These are phyloP conservation scores for Monosporozyma servazzii DNA, from an alignment of 805 yeast genomes.

Conservation along the genomic window DNA sequence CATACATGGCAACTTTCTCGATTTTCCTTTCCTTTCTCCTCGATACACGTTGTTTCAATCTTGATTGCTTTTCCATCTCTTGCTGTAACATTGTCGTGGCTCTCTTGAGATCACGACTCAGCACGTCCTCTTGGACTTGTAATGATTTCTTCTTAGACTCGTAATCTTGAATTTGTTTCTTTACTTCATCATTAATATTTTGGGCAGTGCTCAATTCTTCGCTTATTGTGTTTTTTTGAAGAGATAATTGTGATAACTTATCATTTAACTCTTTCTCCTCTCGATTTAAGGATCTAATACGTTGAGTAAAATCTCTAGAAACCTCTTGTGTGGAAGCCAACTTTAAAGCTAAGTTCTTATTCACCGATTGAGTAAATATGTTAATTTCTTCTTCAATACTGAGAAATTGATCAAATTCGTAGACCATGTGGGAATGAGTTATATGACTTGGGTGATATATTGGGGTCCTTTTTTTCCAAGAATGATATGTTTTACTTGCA, in stretches of 20 bases:
- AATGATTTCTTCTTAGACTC: not conserved
- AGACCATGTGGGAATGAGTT: not conserved
- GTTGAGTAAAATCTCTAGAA: not conserved
- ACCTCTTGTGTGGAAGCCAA: not conserved
- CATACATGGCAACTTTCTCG: conserved; percentile 46
- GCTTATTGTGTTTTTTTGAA: not conserved
- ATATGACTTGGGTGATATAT: not conserved
- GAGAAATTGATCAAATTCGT: conserved; percentile 3
- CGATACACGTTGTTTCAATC: not conserved
- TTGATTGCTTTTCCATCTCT: not conserved
- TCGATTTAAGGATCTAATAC: not conserved
- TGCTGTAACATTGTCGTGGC: not conserved
- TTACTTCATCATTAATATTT: not conserved
- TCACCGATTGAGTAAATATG: conserved; percentile 5
- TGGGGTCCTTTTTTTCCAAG: not conserved
- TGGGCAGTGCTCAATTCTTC: not conserved
- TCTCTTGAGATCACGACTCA: not conserved
- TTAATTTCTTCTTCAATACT: conserved; percentile 6
- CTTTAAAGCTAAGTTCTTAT: conserved; percentile 18
- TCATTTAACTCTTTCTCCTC: not conserved
- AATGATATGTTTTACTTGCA: not conserved
- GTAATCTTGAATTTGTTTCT: not conserved
- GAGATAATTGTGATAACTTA: not conserved
- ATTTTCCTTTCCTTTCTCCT: conserved; percentile 30
- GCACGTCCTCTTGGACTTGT: not conserved